phyloP scores from a whole-genome alignment of 768 basidiomycete genomes.

The Cubamyces lactineus region DNA sequence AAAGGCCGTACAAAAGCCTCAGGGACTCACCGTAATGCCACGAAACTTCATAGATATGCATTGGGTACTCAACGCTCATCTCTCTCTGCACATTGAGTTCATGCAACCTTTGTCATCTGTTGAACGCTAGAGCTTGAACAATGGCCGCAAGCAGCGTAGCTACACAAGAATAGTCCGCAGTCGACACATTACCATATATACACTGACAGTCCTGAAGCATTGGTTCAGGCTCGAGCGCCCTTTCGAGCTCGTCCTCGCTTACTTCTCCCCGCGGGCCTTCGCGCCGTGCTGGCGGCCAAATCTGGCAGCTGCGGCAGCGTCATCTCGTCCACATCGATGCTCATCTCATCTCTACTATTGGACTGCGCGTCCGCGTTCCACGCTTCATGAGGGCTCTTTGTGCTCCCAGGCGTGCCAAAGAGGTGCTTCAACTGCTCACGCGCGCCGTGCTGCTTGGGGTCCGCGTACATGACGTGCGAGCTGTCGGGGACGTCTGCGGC shows the following conservation, averaged over 20 bases:
- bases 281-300: not conserved
- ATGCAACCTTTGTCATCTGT: no score
- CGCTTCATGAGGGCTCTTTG: slow-evolving; percentile 1
- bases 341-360: not conserved
- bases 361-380: slow-evolving; percentile 9
- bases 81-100: no score
- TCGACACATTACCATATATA: no score
- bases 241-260: slow-evolving; percentile 4
- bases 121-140: no score
- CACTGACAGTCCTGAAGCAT: no score
- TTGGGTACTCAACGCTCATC: no score
- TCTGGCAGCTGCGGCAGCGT: slow-evolving; percentile 23
- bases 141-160: no score
- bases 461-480: slow-evolving; percentile 64
- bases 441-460: slow-evolving; percentile 64
- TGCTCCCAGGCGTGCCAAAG: slow-evolving; percentile 38
- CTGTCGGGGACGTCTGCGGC: slow-evolving; percentile 7
- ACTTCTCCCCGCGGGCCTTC: slow-evolving; percentile 8
- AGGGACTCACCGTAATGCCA: no score
- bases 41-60: no score
- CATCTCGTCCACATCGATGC: slow-evolving; percentile 16
- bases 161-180: no score
- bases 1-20: no score
- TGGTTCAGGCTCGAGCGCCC: no score
- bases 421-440: slow-evolving; percentile 59